Percentiles rank a stretch among this genome's conserved stretches.
Evolutionary conservation across 2,329 filamentous ascomycete genomes (phyloP).

Genomic region (Dissoconium aciculare): DNA sequence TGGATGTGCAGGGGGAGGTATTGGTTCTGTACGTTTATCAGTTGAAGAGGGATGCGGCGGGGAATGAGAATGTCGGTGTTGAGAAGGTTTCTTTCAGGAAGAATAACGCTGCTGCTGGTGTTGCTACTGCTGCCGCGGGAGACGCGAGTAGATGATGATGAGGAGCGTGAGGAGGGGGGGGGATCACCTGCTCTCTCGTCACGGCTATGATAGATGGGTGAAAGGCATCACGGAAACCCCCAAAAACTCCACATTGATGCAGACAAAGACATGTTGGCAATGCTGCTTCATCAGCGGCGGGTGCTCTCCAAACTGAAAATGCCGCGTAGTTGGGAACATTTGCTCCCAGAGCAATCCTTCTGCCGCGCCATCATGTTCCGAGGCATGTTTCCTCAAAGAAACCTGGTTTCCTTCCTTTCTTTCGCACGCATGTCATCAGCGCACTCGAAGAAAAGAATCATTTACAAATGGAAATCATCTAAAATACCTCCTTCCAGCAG

Average conservation of each 20-base stretch:
- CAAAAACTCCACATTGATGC: neutral
- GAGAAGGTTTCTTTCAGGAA: slow-evolving; percentile 44
- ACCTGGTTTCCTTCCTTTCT: too few species aligned
- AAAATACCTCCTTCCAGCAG: too few species aligned
- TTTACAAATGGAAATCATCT: too few species aligned
- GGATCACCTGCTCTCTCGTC: too few species aligned
- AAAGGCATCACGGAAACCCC: neutral
- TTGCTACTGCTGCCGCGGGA: neutral
- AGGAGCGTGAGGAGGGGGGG: too few species aligned
- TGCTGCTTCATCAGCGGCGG: neutral
- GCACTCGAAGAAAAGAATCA: too few species aligned
- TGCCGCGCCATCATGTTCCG: too few species aligned
- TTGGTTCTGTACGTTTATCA: slow-evolving; percentile 87
- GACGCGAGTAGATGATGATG: neutral
- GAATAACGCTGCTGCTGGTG: slow-evolving; percentile 17
- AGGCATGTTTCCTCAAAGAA: too few species aligned
- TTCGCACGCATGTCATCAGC: too few species aligned
- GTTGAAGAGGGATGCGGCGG: slow-evolving; percentile 37
- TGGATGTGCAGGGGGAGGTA: slow-evolving; percentile 97
- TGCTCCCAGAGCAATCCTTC: too few species aligned
- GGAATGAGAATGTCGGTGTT: slow-evolving; percentile 38
- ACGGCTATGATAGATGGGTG: too few species aligned
- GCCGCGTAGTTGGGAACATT: too few species aligned
- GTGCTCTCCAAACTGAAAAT: neutral
- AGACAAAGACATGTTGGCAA: neutral